Conservation (phyloP, 1,284 basidiomycete species). For the Takashimella koratensis region DNA sequence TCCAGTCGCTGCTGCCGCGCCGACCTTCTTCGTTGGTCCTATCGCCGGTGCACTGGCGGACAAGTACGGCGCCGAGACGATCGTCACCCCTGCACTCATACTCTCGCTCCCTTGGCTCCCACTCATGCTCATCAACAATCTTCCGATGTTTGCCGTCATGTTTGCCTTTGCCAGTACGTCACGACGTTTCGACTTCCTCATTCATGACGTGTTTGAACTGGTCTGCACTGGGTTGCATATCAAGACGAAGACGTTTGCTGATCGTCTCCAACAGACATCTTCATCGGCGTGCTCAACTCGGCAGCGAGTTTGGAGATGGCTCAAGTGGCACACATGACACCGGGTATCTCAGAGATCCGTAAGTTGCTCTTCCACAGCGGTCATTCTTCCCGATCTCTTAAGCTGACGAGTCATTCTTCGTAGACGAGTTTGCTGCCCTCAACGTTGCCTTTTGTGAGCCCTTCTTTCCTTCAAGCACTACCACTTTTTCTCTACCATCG, state of each 20-base stretch:
- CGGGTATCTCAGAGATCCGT: slow-evolving; percentile 41
- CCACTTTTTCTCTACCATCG: neutral
- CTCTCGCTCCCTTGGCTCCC: slow-evolving; percentile 65
- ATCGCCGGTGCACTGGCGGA: slow-evolving; percentile 63
- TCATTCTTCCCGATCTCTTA: neutral
- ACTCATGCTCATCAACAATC: slow-evolving; percentile 55
- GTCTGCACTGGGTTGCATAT: no score
- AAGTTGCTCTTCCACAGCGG: no score
- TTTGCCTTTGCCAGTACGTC: slow-evolving; percentile 59
- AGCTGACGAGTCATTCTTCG: no score
- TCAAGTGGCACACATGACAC: slow-evolving; percentile 5
- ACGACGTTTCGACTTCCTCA: no score
- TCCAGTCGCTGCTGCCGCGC: slow-evolving; percentile 63
- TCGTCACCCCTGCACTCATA: slow-evolving; percentile 55
- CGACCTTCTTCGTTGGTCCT: slow-evolving; percentile 59
- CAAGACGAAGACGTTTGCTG: no score
- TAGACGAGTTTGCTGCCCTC: slow-evolving; percentile 40
- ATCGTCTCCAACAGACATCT: slow-evolving; percentile 3
- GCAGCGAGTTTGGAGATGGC: slow-evolving; percentile 16
- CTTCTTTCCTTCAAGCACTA: neutral
- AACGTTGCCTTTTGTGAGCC: slow-evolving; percentile 40
- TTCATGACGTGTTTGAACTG: no score
- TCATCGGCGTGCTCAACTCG: slow-evolving; percentile 12
- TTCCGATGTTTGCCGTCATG: slow-evolving; percentile 61
- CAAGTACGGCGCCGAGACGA: slow-evolving; percentile 59